A percentile compares a stretch with the other conserved stretches of the same genome.
phyloP scores from a whole-genome alignment of 305 asterid genomes.

The Coffea humblotiana region DNA sequence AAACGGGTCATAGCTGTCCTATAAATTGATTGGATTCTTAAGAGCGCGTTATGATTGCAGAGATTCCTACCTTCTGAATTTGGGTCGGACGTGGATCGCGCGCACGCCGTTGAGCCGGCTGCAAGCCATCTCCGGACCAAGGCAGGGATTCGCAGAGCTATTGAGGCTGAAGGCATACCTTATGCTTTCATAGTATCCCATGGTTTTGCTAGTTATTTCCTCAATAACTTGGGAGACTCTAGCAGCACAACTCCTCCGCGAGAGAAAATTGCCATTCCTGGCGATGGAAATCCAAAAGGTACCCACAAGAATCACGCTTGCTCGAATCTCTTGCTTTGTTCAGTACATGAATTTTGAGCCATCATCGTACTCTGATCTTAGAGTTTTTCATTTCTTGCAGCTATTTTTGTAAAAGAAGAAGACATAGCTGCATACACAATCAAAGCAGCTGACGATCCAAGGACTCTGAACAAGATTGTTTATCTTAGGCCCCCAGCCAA shows the following conservation, averaged over 20 bases:
- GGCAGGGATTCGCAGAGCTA: conserved; percentile 45
- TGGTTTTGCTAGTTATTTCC: conserved; percentile 38
- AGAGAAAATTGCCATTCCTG: conserved; percentile 45
- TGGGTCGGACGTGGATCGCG: conserved; percentile 60
- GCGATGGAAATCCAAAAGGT: conserved; percentile 59
- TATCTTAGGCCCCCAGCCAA: conserved; percentile 55
- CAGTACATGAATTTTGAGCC: neutral
- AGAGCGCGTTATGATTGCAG: conserved; percentile 22
- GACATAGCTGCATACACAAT: too few relatives aligned
- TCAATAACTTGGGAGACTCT: conserved; percentile 37
- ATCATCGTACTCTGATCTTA: too few relatives aligned
- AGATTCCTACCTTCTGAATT: conserved; percentile 63
- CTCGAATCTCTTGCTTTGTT: too few relatives aligned
- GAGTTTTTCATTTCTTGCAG: conserved; percentile 21
- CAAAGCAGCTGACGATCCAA: too few relatives aligned
- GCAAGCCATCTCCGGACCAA: conserved; percentile 37
- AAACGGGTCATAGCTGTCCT: neutral
- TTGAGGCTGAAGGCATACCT: conserved; percentile 57
- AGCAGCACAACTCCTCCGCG: conserved; percentile 42
- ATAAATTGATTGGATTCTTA: neutral
- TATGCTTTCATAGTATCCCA: conserved; percentile 47
- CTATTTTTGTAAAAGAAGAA: conserved; percentile 47
- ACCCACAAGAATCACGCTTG: neutral
- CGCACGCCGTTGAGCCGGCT: conserved; percentile 56
- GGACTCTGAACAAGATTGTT: conserved; percentile 42